Base-by-base conservation (phyloP, 2,329 filamentous ascomycete genomes). In the Hypoxylon sp. region DNA sequence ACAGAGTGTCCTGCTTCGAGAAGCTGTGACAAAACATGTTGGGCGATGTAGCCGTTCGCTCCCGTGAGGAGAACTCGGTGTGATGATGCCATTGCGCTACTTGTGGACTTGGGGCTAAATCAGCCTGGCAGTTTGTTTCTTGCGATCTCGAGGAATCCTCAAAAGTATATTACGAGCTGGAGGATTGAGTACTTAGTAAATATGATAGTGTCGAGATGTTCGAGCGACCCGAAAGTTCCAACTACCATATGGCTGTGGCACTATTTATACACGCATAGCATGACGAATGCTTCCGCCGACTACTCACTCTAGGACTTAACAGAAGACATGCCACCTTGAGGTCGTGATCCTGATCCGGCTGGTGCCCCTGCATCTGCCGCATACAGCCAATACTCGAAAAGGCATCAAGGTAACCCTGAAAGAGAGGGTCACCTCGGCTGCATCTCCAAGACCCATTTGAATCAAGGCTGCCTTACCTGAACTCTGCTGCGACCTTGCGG, bases 1-100 rank as follows among this genome's bases (percentile, higher is more conserved):
- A 77, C 75, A 10, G 71, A 73, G 51, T 73, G 60, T 15, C 69
- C 72, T 8, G 48, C 71, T 58, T 72, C 66, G 17, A 74, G 68
- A 47, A 72, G 56, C 27, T 72, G 65, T 15, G 48, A 65, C 2
- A 72, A 52, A 47, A 72, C 42, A 50, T 72, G 70, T 46, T 72
- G 70, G 11, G 65, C 70, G 17, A 71, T 54, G 42, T 60, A 72
- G 10, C 70, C 70, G 44, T 72, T 72, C 4, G 70, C 70, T 39
- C 70, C 70, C 24, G 70, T 72, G 7, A 72, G 60, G 61, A 72
- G 66, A 47, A 71, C 54, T 51, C 70, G 66, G 48, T 60, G 61
- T n/a, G 46, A 50, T 42, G 48, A 50, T 42, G 60, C 44, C 68
- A 70, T 68, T 44, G 6, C 46, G n/a, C 13, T 31, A 35, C 1